Percentiles rank a stretch among this genome's conserved stretches.
phyloP scores from a whole-genome alignment of 208 protist genomes.

The Leishmania mexicana region DNA sequence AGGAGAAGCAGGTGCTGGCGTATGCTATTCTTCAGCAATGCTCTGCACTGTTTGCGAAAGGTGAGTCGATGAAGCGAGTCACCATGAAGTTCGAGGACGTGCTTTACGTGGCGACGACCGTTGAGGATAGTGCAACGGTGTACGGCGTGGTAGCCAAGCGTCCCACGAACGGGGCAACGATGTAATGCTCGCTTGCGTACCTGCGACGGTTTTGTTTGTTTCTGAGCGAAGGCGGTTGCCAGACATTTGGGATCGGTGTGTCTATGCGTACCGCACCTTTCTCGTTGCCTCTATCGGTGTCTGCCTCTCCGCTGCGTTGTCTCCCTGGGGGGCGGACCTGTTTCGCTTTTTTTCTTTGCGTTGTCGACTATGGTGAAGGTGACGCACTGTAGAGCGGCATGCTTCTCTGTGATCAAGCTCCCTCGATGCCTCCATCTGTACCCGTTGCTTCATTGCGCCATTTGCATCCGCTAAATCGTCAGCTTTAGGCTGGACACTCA shows the following conservation, averaged over 20 bases:
- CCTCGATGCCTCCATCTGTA: background rate
- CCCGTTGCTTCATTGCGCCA: background rate
- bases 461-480: background rate
- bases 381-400: background rate
- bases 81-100: constrained; percentile 82
- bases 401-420: background rate
- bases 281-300: background rate
- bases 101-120: constrained; percentile 76
- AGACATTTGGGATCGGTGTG: no score
- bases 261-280: no score
- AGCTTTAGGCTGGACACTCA: background rate
- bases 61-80: constrained; percentile 70
- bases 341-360: background rate
- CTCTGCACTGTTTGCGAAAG: constrained; percentile 40
- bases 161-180: constrained; percentile 23
- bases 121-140: constrained; percentile 33
- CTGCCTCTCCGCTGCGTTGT: background rate
- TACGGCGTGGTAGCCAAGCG: constrained; percentile 78
- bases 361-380: background rate
- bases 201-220: background rate
- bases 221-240: background rate
- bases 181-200: constrained; percentile 7
- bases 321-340: no score
- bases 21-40: constrained; percentile 79
- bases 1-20: constrained; percentile 70